phyloP scores from a whole-genome alignment of 345 rosid genomes.

The Punica granatum region DNA sequence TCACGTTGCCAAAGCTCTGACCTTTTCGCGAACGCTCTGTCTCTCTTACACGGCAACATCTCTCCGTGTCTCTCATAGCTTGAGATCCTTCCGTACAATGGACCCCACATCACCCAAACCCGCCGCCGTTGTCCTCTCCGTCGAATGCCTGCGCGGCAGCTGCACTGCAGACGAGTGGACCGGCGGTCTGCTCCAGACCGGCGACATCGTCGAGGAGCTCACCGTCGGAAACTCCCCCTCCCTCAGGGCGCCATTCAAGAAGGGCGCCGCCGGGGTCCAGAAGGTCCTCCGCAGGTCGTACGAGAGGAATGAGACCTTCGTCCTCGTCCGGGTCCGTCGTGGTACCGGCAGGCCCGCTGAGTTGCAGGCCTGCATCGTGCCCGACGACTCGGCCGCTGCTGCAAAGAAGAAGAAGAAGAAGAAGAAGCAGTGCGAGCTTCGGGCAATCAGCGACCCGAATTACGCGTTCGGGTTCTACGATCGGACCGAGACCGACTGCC shows the following conservation, averaged over 20 bases:
- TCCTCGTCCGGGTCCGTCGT: conserved; percentile 60
- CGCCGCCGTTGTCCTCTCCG: conserved; percentile 21
- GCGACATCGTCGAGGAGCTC: conserved; percentile 82
- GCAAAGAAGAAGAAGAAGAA: conserved; percentile 12
- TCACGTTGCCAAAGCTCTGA: no score
- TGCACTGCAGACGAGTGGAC: conserved; percentile 90
- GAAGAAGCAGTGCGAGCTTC: conserved; percentile 56
- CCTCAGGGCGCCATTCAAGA: conserved; percentile 64
- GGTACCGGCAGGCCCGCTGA: conserved; percentile 49
- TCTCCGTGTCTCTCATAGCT: no score
- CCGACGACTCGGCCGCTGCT: conserved; percentile 35
- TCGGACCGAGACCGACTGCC: conserved; percentile 70
- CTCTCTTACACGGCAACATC: not conserved
- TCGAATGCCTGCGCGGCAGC: conserved; percentile 75
- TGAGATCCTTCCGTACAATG: not conserved
- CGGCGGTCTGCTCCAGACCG: conserved; percentile 75
- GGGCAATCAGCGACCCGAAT: conserved; percentile 80
- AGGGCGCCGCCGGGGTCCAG: conserved; percentile 71
- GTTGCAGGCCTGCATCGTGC: conserved; percentile 84
- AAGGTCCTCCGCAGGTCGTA: conserved; percentile 60
- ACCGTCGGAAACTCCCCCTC: conserved; percentile 30
- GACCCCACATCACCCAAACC: not conserved
- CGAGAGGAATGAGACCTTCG: conserved; percentile 65
- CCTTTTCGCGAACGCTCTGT: not conserved
- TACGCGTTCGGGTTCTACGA: conserved; percentile 72